Evolutionary conservation across 2,329 filamentous ascomycete genomes (phyloP).

Genomic region (Clonostachys byssicola): DNA sequence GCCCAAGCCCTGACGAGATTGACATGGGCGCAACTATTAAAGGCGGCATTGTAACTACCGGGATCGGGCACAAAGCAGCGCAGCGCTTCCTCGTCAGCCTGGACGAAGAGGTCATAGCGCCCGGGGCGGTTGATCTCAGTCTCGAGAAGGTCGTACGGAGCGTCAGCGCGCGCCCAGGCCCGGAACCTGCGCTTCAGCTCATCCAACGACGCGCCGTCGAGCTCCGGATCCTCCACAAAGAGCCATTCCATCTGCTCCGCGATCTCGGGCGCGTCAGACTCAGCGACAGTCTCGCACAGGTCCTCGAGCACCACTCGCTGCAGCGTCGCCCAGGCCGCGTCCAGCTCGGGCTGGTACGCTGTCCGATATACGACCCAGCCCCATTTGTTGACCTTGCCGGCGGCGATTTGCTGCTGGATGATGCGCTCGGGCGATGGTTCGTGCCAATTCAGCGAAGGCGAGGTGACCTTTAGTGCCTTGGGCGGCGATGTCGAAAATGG

Average conservation of each 20-base stretch:
- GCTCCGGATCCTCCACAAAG: slow-evolving; percentile 8
- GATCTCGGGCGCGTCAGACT: slow-evolving; percentile 6
- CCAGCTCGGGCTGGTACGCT: neutral
- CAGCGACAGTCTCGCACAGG: neutral
- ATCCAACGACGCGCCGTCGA: slow-evolving; percentile 7
- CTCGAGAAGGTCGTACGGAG: neutral
- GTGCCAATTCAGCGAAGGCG: too few species aligned
- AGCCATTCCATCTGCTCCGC: slow-evolving; percentile 6
- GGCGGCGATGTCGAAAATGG: too few species aligned
- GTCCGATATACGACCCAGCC: slow-evolving; percentile 1
- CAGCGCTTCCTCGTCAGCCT: slow-evolving; percentile 5
- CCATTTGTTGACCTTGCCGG: neutral
- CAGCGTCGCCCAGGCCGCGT: neutral
- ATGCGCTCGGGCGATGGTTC: too few species aligned
- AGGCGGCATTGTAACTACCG: too few species aligned
- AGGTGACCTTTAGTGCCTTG: too few species aligned
- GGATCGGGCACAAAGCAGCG: neutral
- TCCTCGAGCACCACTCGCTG: neutral
- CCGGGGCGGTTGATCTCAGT: neutral
- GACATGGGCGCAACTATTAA: neutral
- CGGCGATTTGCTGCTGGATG: too few species aligned
- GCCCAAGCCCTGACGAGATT: neutral
- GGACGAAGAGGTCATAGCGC: slow-evolving; percentile 6
- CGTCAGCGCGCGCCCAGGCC: slow-evolving; percentile 2
- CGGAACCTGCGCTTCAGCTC: slow-evolving; percentile 6